Conservation (phyloP, 176 grass and related monocot genomes). For the Lolium rigidum region DNA sequence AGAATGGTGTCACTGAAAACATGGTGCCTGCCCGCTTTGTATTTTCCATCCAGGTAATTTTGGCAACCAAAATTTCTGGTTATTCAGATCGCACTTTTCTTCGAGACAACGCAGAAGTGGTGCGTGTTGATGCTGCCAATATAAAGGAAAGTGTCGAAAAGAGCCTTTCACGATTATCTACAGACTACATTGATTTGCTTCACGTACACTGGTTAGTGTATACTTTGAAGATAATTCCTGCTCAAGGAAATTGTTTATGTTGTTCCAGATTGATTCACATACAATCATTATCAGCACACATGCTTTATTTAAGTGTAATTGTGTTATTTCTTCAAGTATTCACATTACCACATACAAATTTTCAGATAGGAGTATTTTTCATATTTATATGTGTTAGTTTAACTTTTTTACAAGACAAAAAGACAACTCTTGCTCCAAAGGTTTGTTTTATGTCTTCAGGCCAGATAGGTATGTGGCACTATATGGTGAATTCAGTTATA, state of each 20-base stretch:
- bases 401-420: too few species aligned
- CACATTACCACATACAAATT: background rate
- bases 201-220: conserved; percentile 88
- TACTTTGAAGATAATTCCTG: background rate
- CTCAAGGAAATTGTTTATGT: background rate
- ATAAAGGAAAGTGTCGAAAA: conserved; percentile 93
- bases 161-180: conserved; percentile 84
- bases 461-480: conserved; percentile 94
- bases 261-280: background rate
- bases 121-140: conserved; percentile 77
- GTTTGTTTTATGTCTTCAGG: conserved; percentile 60
- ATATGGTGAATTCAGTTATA: conserved; percentile 86
- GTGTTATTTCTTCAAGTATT: background rate
- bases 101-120: conserved; percentile 58
- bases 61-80: conserved; percentile 90
- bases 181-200: conserved; percentile 96
- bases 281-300: background rate
- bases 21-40: background rate
- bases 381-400: too few species aligned
- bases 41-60: conserved; percentile 61
- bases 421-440: conserved; percentile 12
- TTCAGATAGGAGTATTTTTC: background rate
- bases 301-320: background rate
- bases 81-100: conserved; percentile 71
- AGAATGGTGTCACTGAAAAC: conserved; percentile 19